Conservation (phyloP, 2,329 filamentous ascomycete genomes). For the Venturia asperata region DNA sequence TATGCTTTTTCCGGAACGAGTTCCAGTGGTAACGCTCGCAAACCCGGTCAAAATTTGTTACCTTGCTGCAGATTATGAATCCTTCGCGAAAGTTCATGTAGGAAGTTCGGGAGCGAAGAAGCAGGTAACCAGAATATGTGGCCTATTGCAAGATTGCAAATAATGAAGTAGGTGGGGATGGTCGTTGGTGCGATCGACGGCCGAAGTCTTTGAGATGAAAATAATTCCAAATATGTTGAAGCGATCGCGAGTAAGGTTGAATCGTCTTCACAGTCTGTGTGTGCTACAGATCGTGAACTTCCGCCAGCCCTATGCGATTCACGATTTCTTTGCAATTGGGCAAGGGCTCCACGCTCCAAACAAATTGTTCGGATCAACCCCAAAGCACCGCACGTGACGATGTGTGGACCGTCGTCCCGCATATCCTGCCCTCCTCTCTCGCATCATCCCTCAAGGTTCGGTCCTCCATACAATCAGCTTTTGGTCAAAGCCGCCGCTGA, state of each 20-base stretch:
- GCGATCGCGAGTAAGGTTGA: too few relatives aligned
- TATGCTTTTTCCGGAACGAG: not conserved
- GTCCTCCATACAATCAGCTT: slow-evolving; percentile 50
- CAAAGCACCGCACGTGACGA: not conserved
- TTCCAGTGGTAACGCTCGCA: not conserved
- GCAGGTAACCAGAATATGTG: not conserved
- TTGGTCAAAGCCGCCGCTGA: slow-evolving; percentile 60
- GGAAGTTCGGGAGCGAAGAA: not conserved
- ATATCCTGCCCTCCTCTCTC: not conserved
- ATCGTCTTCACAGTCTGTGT: too few relatives aligned
- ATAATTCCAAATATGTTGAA: not conserved
- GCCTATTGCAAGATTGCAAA: not conserved
- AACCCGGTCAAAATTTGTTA: not conserved
- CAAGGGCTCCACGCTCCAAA: too few relatives aligned
- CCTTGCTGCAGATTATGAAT: not conserved
- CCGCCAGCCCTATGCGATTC: too few relatives aligned
- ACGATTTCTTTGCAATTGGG: too few relatives aligned
- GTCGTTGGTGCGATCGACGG: not conserved
- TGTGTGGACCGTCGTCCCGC: not conserved
- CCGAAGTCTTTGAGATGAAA: not conserved
- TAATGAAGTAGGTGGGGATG: not conserved
- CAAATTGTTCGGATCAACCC: not conserved
- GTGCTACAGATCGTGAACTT: too few relatives aligned
- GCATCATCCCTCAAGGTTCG: not conserved
- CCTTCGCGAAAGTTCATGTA: not conserved